phyloP scores from a whole-genome alignment of 1,139 yeast species.

The Scheffersomyces parashehatae region DNA sequence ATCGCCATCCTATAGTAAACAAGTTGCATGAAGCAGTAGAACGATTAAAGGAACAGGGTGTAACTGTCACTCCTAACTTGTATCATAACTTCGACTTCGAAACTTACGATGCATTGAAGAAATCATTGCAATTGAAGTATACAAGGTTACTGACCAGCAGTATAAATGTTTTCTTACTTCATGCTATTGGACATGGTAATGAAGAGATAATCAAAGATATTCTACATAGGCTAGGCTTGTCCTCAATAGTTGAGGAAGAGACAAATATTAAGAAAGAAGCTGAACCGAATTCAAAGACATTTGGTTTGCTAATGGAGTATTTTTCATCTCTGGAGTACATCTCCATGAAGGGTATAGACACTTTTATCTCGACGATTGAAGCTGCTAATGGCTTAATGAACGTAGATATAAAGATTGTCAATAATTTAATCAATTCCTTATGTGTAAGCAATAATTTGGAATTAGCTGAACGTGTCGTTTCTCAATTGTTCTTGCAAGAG shows the following conservation, averaged over 20 bases:
- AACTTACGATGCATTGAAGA: slow-evolving; percentile 18
- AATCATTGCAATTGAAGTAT: background rate
- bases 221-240: background rate
- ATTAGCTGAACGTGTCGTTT: slow-evolving; percentile 13
- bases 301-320: slow-evolving; percentile 6
- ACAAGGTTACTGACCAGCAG: slow-evolving; percentile 14
- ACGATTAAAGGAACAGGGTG: background rate
- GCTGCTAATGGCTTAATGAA: slow-evolving; percentile 1
- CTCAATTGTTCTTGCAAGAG: slow-evolving; percentile 4
- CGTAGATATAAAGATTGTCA: slow-evolving; percentile 20
- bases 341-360: background rate
- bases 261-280: background rate
- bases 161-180: slow-evolving; percentile 24
- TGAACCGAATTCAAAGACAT: slow-evolving; percentile 4
- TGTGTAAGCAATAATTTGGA: slow-evolving; percentile 9
- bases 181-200: slow-evolving; percentile 27
- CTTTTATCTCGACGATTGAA: background rate
- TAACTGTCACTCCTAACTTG: background rate
- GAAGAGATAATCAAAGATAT: slow-evolving; percentile 11
- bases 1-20: slow-evolving; percentile 20
- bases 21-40: slow-evolving; percentile 8
- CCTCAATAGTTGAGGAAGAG: background rate
- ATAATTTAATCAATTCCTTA: slow-evolving; percentile 16
- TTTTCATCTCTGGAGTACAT: background rate
- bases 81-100: slow-evolving; percentile 19